These are phyloP conservation scores for Exophiala calicioides DNA, from an alignment of 2,329 filamentous ascomycete genomes.

Conservation along the genomic window DNA sequence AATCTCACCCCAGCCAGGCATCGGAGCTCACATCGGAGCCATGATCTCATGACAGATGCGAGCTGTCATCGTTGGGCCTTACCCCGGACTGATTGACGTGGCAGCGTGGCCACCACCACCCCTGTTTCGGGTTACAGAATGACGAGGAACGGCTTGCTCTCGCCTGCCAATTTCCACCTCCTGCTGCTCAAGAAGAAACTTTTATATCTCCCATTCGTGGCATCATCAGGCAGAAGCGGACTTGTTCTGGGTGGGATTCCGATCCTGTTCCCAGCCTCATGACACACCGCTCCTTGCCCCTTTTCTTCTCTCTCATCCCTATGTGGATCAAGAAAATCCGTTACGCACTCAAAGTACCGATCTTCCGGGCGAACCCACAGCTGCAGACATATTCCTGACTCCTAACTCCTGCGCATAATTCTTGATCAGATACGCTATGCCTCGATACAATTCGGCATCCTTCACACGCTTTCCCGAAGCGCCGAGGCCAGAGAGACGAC, in stretches of 20 bases:
- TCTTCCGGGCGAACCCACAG: conserved; percentile 2
- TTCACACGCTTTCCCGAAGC: no score
- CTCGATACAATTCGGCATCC: no score
- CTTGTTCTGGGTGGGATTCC: not conserved
- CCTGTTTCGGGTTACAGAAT: not conserved
- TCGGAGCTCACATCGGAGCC: conserved; percentile 15
- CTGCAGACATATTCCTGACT: no score
- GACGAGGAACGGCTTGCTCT: not conserved
- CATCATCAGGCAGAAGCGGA: conserved; percentile 15
- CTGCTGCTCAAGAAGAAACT: not conserved
- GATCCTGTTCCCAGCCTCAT: conserved; percentile 7
- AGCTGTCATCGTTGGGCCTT: not conserved
- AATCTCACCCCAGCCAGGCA: not conserved
- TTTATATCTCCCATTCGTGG: not conserved
- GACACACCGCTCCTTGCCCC: conserved; percentile 21
- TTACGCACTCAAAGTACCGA: conserved; percentile 6
- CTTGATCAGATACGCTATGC: no score
- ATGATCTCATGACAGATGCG: conserved; percentile 20
- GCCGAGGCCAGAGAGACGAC: no score
- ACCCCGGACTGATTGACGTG: conserved; percentile 15
- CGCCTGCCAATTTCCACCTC: conserved; percentile 9
- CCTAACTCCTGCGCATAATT: no score
- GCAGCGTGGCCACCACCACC: conserved; percentile 7
- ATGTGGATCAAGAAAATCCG: not conserved
- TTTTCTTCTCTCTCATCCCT: not conserved